These are phyloP conservation scores for Astrothelium macrocarpum DNA, from an alignment of 495 filamentous ascomycete species.

Conservation along the genomic window DNA sequence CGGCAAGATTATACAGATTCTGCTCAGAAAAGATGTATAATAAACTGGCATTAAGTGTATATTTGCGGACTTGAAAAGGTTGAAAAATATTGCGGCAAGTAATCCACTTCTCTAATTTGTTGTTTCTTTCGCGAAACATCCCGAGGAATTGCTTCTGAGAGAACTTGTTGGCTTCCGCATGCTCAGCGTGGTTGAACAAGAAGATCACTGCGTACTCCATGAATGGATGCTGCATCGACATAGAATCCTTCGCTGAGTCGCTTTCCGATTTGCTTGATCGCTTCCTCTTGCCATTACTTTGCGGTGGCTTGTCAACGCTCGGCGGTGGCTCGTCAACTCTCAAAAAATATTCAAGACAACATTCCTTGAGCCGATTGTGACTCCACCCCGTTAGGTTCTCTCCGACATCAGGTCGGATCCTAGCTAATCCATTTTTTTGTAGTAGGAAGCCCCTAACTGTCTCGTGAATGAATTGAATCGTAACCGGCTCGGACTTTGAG, in stretches of 20 bases:
- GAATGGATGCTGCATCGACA: neutral
- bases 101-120: neutral
- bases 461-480: conserved; percentile 17
- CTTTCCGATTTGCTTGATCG: too few species aligned
- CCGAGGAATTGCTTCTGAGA: neutral
- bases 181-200: neutral
- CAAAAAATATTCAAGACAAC: conserved; percentile 13
- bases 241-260: too few species aligned
- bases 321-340: neutral
- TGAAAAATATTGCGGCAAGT: neutral
- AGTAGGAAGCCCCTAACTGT: conserved; percentile 19
- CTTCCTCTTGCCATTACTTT: too few species aligned
- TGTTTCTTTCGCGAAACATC: neutral
- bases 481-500: neutral
- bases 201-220: neutral
- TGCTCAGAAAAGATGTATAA: neutral
- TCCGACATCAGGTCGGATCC: conserved; percentile 8
- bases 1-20: neutral
- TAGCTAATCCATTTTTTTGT: conserved; percentile 7
- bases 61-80: neutral
- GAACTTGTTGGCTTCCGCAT: neutral
- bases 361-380: conserved; percentile 16
- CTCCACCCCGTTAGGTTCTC: conserved; percentile 10
- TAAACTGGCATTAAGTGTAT: neutral
- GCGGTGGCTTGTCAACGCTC: too few species aligned